Base-by-base conservation (phyloP, 352 stramenopile genomes). In the Globisporangium alternatum region DNA sequence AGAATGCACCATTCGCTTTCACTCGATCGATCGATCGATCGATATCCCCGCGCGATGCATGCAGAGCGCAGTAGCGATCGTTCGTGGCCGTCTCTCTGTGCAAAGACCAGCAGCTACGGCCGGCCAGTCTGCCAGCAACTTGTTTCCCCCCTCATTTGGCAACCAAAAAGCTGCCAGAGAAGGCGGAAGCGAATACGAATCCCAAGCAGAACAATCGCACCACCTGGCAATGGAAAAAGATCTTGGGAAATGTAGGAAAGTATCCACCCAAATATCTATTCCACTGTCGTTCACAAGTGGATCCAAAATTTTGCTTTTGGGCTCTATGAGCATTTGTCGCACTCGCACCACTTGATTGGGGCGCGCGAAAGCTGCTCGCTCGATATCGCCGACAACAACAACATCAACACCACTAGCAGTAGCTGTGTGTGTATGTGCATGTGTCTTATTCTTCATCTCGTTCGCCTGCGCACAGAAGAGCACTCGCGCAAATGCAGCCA, bases 221-320 rank as follows among this genome's bases (percentile, higher is more conserved):
- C 12, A n/a, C n/a, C n/a, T n/a, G 5, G 39, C 39, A 1, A n/a
- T 5, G 39, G 39, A 45, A n/a, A n/a, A 12, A 48, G 22, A 48
- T 0, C 43, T 48, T 48, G 43, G 5, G 0, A 22, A 48, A 48
- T 22, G 43, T 48, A 21, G 21, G 17, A 0, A 48, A 48, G 43
- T 48, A 22, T 48, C 43, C 43, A 48, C 13, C 41, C 13, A 48
- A n/a, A 22, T 10, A 48, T 5, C 17, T 9, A n/a, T 21, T 17
- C 10, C 22, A 17, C 15, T 21, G 43, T 48, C 43, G 43, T 22
- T 48, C 43, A 22, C 43, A 48, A 48, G 17, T 48, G 41, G 43
- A 48, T 48, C 43, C 43, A 48, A 48, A 48, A 21, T 48, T 48
- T 48, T 48, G 43, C 39, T 45, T 45, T 22, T n/a, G 41, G 21